phyloP scores from a whole-genome alignment of 805 yeast species.

The Pichia exigua region DNA sequence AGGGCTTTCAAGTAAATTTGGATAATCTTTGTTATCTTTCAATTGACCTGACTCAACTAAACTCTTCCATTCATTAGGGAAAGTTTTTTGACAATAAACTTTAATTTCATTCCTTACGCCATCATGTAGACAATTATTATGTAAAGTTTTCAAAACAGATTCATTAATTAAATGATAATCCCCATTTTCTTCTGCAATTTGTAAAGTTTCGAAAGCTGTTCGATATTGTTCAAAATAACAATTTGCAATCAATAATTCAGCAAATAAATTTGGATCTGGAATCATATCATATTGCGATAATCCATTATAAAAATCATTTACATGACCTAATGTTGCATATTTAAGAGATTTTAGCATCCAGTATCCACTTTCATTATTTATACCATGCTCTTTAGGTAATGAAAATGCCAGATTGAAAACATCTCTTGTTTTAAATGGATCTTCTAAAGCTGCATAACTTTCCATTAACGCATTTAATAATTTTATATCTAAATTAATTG shows the following conservation, averaged over 20 bases:
- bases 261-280: constrained; percentile 45
- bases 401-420: constrained; percentile 52
- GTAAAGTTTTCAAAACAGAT: constrained; percentile 40
- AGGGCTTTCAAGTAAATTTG: constrained; percentile 23
- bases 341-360: constrained; percentile 62
- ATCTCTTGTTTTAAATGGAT: constrained; percentile 48
- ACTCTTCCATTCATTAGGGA: constrained; percentile 32
- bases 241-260: constrained; percentile 60
- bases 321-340: constrained; percentile 43
- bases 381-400: constrained; percentile 41
- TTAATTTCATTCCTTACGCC: constrained; percentile 30
- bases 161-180: constrained; percentile 32
- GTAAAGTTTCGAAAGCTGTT: constrained; percentile 46
- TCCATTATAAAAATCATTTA: constrained; percentile 54
- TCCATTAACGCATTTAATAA: constrained; percentile 57
- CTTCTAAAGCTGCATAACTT: constrained; percentile 53
- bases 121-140: constrained; percentile 37
- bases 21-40: constrained; percentile 26
- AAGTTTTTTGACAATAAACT: constrained; percentile 32
- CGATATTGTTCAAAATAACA: constrained; percentile 56
- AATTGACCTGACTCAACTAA: constrained; percentile 28
- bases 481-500: constrained; percentile 45
- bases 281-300: constrained; percentile 44
- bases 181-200: constrained; percentile 40
- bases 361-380: constrained; percentile 56